Conservation (phyloP, 116 monocot genomes). For the Posidonia oceanica region DNA sequence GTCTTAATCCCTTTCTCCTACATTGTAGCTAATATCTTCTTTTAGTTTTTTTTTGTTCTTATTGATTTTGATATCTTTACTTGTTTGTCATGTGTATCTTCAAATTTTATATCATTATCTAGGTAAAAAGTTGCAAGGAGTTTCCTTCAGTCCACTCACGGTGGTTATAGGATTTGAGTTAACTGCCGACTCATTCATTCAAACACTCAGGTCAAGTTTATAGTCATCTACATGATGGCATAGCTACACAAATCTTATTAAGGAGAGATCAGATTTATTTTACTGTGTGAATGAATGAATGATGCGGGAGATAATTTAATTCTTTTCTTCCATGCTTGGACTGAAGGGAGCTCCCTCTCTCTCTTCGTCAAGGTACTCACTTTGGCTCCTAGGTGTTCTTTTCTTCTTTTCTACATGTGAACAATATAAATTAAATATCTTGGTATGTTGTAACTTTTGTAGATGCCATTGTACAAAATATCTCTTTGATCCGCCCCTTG, state of each 20-base stretch:
- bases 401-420: not conserved
- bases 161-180: constrained; percentile 11
- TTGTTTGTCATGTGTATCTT: too few relatives aligned
- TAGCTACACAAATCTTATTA: too few relatives aligned
- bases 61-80: too few relatives aligned
- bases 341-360: constrained; percentile 33
- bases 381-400: too few relatives aligned
- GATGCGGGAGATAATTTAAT: constrained; percentile 19
- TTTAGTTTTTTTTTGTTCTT: too few relatives aligned
- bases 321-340: constrained; percentile 22
- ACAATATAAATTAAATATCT: not conserved
- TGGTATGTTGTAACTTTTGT: too few relatives aligned
- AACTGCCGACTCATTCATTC: constrained; percentile 24
- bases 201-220: constrained; percentile 5
- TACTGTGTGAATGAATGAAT: constrained; percentile 21
- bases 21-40: too few relatives aligned
- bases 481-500: too few relatives aligned
- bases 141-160: constrained; percentile 24
- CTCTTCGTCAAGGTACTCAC: not conserved
- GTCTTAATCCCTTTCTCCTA: too few relatives aligned
- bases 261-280: not conserved
- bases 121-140: constrained; percentile 2
- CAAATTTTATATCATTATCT: too few relatives aligned
- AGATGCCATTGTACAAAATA: too few relatives aligned
- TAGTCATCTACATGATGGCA: not conserved